Evolutionary conservation across 2,329 filamentous ascomycete genomes (phyloP), one percentile per base, ranked within the genome.

Genomic region (Sporothrix euskadiensis): DNA sequence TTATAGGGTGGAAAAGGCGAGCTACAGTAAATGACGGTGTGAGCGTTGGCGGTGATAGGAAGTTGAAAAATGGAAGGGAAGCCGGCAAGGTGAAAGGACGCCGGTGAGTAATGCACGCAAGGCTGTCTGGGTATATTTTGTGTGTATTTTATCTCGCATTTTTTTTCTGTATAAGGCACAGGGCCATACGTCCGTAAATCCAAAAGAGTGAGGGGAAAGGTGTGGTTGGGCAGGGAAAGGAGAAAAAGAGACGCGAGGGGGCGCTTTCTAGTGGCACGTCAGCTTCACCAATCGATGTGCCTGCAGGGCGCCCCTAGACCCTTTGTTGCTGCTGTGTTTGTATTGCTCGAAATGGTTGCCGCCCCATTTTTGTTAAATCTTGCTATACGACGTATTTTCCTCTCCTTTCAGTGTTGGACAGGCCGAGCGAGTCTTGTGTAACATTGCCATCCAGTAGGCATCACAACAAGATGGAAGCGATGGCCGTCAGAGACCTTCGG

Each of bases 21-120:
- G 26, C 26, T 79, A 77, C 77, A 79, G 77, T 75, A 74, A 72
- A 1, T 39, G 30, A 26, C 52, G n/a, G 52, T 63, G 14, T n/a
- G 39, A 52, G 10, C n/a, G 16, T 39, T 26, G 26, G 22, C 14
- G 47, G 22, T 52, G 44, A 35, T 12, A 7, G 19, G 4, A 12
- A 0, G 26, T 32, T 32, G 30, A 19, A 16, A 16, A 4, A n/a
- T 3, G 14, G 3, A n/a, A 7, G 30, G 16, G 30, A 32, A 19
- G 14, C 19, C 12, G 44, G 19, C 12, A 49, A 49, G 44, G 14
- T 4, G 44, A 16, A 14, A 49, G 44, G 10, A 19, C 44, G 14
- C 44, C 19, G 14, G 44, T 6, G 44, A 26, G 8, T 39, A 47
- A 14, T 65, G 35, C 9, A 65, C 7, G 22, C 30, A 41, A 26